Base-by-base conservation (phyloP, 306 rosid species). In the Quercus gilva region DNA sequence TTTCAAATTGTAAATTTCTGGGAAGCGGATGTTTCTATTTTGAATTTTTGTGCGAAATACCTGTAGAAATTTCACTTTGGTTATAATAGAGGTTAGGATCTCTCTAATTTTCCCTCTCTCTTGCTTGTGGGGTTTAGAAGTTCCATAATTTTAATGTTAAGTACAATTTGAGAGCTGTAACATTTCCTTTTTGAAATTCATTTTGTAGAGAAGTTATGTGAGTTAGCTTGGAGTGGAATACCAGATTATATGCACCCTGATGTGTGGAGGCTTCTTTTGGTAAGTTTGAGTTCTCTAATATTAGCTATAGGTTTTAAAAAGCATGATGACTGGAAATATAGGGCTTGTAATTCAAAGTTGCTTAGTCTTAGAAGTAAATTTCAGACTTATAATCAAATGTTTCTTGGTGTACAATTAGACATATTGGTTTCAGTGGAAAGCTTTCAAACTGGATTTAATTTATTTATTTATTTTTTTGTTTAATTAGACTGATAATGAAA, bases 181-280 rank as follows among this genome's bases (percentile, higher is more conserved):
- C 37, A 28, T 63, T 63, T 80, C 78, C 78, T 72, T 56, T n/a
- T 56, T 79, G 73, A 51, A 73, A 59, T 82, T 77, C 60, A 59
- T 83, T 75, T 76, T 83, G 85, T 74, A 94, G 98, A 94, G 63
- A 94, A 89, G 85, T 87, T 92, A 90, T 94, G 89, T 21, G 98
- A 94, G 82, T 87, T 94, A 78, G 94, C 97, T 80, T 94, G 97
- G 97, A 92, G 96, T 86, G 97, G 98, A 51, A 69, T 94, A 78
- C 97, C 94, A 28, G 96, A 93, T 73, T 88, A 92, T 68, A 92
- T 94, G 98, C 94, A 97, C 58, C 97, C 98, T 19, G 87, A 86
- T 65, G 87, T 92, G 43, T 94, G 97, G 98, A 90, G 97, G 87
- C 94, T 94, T 86, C 94, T 94, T 78, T 87, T 94, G 94, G 98